Percentiles rank a stretch among this genome's conserved stretches.
Evolutionary conservation across 768 basidiomycete genomes (phyloP).

Genomic region (Phylloporus rhodoxanthus): DNA sequence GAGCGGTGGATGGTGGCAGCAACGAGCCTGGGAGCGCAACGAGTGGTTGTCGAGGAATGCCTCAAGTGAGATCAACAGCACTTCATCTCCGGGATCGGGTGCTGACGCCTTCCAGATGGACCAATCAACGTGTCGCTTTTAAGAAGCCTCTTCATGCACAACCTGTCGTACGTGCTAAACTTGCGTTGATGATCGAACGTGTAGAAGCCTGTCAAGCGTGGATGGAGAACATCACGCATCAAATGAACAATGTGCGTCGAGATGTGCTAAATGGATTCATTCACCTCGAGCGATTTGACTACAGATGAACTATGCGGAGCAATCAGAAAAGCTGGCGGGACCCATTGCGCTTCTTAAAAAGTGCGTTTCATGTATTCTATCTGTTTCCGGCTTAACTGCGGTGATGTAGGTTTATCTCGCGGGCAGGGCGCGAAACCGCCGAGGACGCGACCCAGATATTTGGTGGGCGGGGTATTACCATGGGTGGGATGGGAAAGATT

Average conservation of each 20-base stretch:
- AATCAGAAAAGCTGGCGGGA: conserved; percentile 82
- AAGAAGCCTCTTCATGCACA: conserved; percentile 80
- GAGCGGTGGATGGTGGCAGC: conserved; percentile 84
- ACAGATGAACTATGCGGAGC: conserved; percentile 83
- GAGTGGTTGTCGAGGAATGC: conserved; percentile 83
- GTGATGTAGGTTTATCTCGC: conserved; percentile 54
- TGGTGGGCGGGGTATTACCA: conserved; percentile 83
- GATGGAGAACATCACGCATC: conserved; percentile 85
- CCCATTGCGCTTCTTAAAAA: conserved; percentile 86
- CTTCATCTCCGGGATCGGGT: not conserved
- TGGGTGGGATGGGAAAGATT: conserved; percentile 79
- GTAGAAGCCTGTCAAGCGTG: conserved; percentile 83
- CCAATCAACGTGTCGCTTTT: conserved; percentile 83
- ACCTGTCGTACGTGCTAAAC: conserved; percentile 82
- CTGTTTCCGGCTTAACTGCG: conserved; percentile 1
- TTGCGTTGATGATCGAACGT: conserved; percentile 86
- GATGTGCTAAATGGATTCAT: not conserved
- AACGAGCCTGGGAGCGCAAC: conserved; percentile 67
- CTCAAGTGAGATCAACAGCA: conserved; percentile 50
- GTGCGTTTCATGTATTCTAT: conserved; percentile 35
- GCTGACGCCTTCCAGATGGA: conserved; percentile 55
- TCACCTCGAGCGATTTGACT: not conserved
- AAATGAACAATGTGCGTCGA: conserved; percentile 76
- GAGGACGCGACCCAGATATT: conserved; percentile 80
- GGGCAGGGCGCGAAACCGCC: conserved; percentile 44